Evolutionary conservation across 441 rosid species (phyloP).

Genomic region (Populus hybrid): DNA sequence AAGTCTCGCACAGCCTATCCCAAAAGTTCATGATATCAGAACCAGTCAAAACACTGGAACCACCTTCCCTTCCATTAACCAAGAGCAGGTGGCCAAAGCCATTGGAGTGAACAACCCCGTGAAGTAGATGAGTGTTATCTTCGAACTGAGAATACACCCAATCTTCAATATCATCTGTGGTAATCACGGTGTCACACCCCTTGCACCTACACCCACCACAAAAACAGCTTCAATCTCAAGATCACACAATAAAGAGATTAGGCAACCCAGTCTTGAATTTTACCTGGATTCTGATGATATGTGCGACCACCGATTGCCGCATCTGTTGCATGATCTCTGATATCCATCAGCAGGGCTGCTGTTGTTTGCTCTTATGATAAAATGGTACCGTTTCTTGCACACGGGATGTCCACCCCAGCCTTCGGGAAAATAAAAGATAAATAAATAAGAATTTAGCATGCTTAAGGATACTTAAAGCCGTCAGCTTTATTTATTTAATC

Average conservation of each 20-base stretch:
- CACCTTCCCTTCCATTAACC: slow-evolving; percentile 73
- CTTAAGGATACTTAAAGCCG: too few relatives aligned
- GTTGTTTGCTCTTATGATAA: slow-evolving; percentile 45
- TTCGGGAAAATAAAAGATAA: slow-evolving; percentile 4
- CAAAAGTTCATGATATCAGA: slow-evolving; percentile 64
- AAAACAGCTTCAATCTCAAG: background rate
- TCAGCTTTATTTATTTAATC: too few relatives aligned
- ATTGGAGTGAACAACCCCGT: slow-evolving; percentile 71
- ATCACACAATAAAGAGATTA: background rate
- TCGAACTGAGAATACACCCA: slow-evolving; percentile 61
- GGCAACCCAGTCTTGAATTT: background rate
- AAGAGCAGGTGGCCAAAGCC: slow-evolving; percentile 71
- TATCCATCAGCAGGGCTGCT: slow-evolving; percentile 19
- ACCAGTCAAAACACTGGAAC: slow-evolving; percentile 59
- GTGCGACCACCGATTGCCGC: slow-evolving; percentile 37
- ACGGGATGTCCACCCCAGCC: slow-evolving; percentile 84
- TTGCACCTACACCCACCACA: slow-evolving; percentile 35
- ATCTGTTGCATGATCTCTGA: slow-evolving; percentile 35
- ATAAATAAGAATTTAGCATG: background rate
- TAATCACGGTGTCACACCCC: slow-evolving; percentile 39
- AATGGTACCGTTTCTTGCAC: slow-evolving; percentile 65
- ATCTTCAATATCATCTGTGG: slow-evolving; percentile 42
- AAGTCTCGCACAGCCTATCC: slow-evolving; percentile 53
- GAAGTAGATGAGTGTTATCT: slow-evolving; percentile 55
- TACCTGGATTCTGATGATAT: slow-evolving; percentile 47